These are phyloP conservation scores for Sideroxylon spinosum DNA, from an alignment of 179 eudicot species.

Conservation along the genomic window DNA sequence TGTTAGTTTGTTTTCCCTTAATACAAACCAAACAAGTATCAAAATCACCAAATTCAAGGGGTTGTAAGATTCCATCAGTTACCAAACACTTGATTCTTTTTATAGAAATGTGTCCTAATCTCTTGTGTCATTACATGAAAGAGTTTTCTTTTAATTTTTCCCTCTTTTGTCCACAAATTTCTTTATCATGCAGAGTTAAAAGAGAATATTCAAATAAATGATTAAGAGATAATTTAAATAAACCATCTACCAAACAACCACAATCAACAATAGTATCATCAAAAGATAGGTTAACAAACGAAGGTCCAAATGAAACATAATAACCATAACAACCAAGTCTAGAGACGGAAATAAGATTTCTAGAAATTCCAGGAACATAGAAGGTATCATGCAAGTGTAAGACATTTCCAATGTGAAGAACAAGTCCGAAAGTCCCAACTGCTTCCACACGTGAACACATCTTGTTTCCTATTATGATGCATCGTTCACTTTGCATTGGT, in stretches of 20 bases:
- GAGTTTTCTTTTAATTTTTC: not conserved
- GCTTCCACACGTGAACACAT: not conserved
- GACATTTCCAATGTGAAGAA: not conserved
- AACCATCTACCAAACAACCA: not conserved
- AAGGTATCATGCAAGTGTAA: not conserved
- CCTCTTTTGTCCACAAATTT: not conserved
- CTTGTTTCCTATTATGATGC: not conserved
- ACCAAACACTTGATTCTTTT: not conserved
- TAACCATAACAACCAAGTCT: not conserved
- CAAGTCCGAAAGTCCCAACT: not conserved
- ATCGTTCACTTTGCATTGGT: not conserved
- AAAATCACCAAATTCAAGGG: slow-evolving; percentile 15
- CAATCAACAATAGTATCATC: not conserved
- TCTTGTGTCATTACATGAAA: not conserved
- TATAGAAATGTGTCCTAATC: not conserved
- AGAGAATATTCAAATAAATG: not conserved
- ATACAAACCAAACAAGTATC: slow-evolving; percentile 17
- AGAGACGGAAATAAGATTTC: not conserved
- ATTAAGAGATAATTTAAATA: not conserved
- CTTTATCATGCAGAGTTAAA: not conserved
- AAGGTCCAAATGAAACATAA: not conserved
- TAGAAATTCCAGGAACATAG: not conserved
- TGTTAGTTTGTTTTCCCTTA: too few species aligned
- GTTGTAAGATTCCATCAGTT: not conserved
- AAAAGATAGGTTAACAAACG: not conserved